A percentile compares a stretch with the other conserved stretches of the same genome.
phyloP scores from a whole-genome alignment of 73 alveolate genomes.

The Paramecium biaurelia region DNA sequence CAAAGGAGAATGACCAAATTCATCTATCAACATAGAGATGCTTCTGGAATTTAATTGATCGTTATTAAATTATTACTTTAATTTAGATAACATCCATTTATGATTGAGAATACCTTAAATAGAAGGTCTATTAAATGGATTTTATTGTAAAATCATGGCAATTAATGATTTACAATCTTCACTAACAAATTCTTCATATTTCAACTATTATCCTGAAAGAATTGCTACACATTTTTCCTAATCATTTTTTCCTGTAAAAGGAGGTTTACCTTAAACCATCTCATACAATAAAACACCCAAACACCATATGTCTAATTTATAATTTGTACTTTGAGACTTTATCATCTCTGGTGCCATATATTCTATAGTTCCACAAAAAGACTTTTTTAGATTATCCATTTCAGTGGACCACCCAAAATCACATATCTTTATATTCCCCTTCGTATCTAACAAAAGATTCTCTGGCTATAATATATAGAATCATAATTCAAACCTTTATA shows the following conservation, averaged over 20 bases:
- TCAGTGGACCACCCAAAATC: constrained; percentile 89
- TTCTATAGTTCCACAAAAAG: constrained; percentile 76
- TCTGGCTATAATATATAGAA: constrained; percentile 51
- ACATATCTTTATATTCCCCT: constrained; percentile 70
- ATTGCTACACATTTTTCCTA: constrained; percentile 33
- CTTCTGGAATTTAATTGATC: neutral
- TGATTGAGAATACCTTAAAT: constrained; percentile 8
- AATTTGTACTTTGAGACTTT: constrained; percentile 7
- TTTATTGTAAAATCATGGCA: neutral
- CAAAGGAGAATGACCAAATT: neutral
- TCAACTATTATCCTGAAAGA: neutral
- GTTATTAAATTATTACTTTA: neutral
- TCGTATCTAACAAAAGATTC: constrained; percentile 63
- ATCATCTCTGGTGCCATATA: constrained; percentile 80
- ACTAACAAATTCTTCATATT: neutral
- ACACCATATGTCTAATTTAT: constrained; percentile 63
- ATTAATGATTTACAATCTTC: constrained; percentile 31
- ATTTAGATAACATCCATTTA: constrained; percentile 30
- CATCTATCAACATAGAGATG: neutral
- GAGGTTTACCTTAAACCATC: constrained; percentile 68
- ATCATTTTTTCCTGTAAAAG: constrained; percentile 57
- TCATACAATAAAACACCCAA: constrained; percentile 65
- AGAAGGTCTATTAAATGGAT: constrained; percentile 54
- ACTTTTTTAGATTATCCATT: constrained; percentile 47
- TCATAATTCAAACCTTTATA: neutral